Base-by-base conservation (phyloP, 2,329 filamentous ascomycete genomes). In the Nemania abortiva region DNA sequence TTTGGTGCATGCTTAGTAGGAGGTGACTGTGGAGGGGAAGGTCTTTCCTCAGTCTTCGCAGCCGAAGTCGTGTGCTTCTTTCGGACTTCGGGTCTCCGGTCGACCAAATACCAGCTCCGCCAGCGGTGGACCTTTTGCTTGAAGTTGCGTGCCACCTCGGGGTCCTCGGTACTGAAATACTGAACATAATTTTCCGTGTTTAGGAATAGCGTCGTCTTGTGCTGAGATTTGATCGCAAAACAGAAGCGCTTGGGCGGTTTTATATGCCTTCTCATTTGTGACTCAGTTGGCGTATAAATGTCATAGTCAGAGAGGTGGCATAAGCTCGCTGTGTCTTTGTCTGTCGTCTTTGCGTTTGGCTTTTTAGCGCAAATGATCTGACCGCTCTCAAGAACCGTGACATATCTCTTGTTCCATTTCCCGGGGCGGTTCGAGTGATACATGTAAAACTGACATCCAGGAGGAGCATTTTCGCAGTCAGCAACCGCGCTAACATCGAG, bases 221-320 rank as follows among this genome's bases (percentile, higher is more conserved):
- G 91, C 82, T 97, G 94, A 74, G 93, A 97, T 81, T 97, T 98
- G 74, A 98, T 87, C 0, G 94, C 95, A 76, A 92, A 95, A 81
- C 93, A 97, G 73, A 90, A 86, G 77, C 91, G 92, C 80, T 96
- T 97, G 0, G 95, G 95, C 0, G 94, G 91, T 75, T 91, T 94
- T 62, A 98, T 85, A 71, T 89, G 87, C 75, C 91, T 92, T 45
- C 88, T 85, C 71, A 89, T 82, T 73, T 93, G 90, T 53, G 88
- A 87, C 60, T 88, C 85, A 5, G 90, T 93, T 1, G 93, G 92
- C 1, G 86, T 88, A 81, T 98, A 98, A 57, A 98, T 92, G 77
- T 98, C 95, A 79, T 95, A 98, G 80, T 98, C 95, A 2, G 93
- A 94, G 56, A 98, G 80, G 80, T 97, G 94, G 79, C 93, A 97